Evolutionary conservation across 257 asterid species (phyloP).

Genomic region (Vinca minor): DNA sequence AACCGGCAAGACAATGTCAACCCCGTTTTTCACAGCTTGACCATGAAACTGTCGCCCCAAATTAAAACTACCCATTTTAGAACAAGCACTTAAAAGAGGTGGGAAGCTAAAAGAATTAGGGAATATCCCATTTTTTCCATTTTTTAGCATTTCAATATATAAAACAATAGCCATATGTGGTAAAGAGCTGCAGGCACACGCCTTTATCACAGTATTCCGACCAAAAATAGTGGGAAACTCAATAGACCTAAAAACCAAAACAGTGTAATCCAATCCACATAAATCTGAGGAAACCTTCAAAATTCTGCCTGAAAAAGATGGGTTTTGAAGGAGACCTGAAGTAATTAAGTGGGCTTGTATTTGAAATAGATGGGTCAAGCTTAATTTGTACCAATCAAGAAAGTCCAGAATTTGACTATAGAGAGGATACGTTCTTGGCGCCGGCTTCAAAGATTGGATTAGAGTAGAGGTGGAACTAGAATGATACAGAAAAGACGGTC

Average conservation of each 20-base stretch:
- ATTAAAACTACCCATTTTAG: slow-evolving; percentile 35
- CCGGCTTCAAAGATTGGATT: slow-evolving; percentile 10
- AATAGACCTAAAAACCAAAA: slow-evolving; percentile 39
- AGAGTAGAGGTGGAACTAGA: neutral
- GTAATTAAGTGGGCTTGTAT: slow-evolving; percentile 53
- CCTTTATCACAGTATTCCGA: slow-evolving; percentile 54
- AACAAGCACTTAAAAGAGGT: slow-evolving; percentile 55
- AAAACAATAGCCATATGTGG: slow-evolving; percentile 37
- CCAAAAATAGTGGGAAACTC: slow-evolving; percentile 50
- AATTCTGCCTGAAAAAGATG: slow-evolving; percentile 57
- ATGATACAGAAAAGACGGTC: slow-evolving; percentile 9
- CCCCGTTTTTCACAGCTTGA: slow-evolving; percentile 55
- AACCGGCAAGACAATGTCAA: slow-evolving; percentile 44
- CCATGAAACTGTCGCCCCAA: slow-evolving; percentile 62
- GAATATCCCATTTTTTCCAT: slow-evolving; percentile 36
- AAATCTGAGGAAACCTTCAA: slow-evolving; percentile 36
- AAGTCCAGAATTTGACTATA: slow-evolving; percentile 29
- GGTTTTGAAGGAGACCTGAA: slow-evolving; percentile 46
- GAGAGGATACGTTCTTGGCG: slow-evolving; percentile 3
- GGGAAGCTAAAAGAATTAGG: slow-evolving; percentile 66
- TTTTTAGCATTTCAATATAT: slow-evolving; percentile 46
- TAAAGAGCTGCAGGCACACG: slow-evolving; percentile 33
- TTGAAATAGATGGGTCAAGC: slow-evolving; percentile 37
- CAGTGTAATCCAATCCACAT: slow-evolving; percentile 29
- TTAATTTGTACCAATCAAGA: slow-evolving; percentile 32